phyloP scores from a whole-genome alignment of 306 rosid species.

The Vigna hirtella region DNA sequence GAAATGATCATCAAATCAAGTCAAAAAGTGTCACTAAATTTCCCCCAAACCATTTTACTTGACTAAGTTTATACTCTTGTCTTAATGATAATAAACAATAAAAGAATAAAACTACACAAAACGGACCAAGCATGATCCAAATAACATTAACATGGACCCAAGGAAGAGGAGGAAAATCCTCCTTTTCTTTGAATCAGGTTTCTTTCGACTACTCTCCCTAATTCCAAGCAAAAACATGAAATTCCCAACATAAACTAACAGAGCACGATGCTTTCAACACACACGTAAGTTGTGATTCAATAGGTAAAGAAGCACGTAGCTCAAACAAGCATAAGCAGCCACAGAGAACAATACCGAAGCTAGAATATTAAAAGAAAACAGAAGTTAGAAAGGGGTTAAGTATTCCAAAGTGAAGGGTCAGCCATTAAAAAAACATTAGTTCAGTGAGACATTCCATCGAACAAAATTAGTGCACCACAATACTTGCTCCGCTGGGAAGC shows the following conservation, averaged over 20 bases:
- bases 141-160: not conserved
- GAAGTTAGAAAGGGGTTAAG: slow-evolving; percentile 4
- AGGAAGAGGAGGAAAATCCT: not conserved
- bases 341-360: not conserved
- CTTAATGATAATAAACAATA: not conserved
- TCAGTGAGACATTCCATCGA: slow-evolving; percentile 36
- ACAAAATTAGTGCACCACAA: slow-evolving; percentile 14
- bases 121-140: not conserved
- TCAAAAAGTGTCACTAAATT: not conserved
- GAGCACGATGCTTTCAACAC: not conserved
- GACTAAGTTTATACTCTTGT: not conserved
- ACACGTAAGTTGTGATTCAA: not conserved
- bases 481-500: not conserved
- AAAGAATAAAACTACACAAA: not conserved
- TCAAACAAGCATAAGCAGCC: slow-evolving; percentile 15
- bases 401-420: slow-evolving; percentile 4
- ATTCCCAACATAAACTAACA: slow-evolving; percentile 3
- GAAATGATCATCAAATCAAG: slow-evolving; percentile 10
- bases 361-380: not conserved
- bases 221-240: not conserved
- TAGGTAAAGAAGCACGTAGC: slow-evolving; percentile 16
- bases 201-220: not conserved
- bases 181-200: no score
- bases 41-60: not conserved
- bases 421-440: not conserved